Base-by-base conservation (phyloP, 345 rosid species). In the Hibiscus trionum region DNA sequence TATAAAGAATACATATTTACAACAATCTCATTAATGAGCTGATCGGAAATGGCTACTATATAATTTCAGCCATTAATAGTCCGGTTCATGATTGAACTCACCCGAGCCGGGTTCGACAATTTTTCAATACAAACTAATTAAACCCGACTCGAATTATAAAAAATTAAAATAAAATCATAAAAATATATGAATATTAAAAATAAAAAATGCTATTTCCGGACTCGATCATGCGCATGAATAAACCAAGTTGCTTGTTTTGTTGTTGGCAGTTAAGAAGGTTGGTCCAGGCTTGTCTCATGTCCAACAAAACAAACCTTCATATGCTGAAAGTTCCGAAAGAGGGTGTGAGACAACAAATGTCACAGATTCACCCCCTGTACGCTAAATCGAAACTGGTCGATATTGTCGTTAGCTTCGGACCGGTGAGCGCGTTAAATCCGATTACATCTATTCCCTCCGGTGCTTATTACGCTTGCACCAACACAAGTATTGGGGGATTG, bases 381-480 rank as follows among this genome's bases (percentile, higher is more conserved):
- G 75, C 10, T 16, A 66, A 59, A 35, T 19, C 66, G 4, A 64
- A 77, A 15, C 72, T 52, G 49, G 71, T 73, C 61, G 39, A 72
- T 63, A 56, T 66, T 70, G 10, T 73, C 67, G 75, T 78, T 78
- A 77, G 79, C 66, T 66, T 26, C 57, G 1, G 39, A 26, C 37
- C 3, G 10, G 24, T 44, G 60, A 21, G 75, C 52, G 62, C 71
- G 29, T 21, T 49, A 46, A 16, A 53, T 73, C 52, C 75, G 81
- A 72, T 82, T 73, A 66, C 69, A 72, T 73, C 76, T 80, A 44
- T 75, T 72, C 77, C 50, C 19, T 75, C 71, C 26, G 74, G 79
- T 72, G 11, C 59, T 81, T 70, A 46, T 76, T 83, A 47, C 93
- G 96, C 78, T 84, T 85, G 87, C 99, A 96, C 94, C 96, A 89